These are phyloP conservation scores for Amanita muscaria DNA, from an alignment of 768 basidiomycete genomes.

Conservation along the genomic window DNA sequence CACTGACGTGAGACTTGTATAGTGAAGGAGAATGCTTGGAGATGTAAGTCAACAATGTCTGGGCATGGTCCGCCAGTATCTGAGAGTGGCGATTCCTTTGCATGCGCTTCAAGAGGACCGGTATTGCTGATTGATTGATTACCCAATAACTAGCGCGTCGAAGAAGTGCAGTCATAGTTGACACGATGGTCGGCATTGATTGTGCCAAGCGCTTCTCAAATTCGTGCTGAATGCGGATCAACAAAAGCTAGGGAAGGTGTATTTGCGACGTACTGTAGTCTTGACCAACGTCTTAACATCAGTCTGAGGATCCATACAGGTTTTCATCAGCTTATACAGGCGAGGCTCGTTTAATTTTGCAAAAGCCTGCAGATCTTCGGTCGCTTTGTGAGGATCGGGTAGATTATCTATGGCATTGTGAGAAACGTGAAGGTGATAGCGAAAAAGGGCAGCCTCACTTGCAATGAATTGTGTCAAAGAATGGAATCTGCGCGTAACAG, in stretches of 20 bases:
- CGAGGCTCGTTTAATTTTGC: conserved; percentile 82
- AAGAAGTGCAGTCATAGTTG: conserved; percentile 65
- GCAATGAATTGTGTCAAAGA: conserved; percentile 48
- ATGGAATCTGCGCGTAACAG: conserved; percentile 45
- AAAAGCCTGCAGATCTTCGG: conserved; percentile 73
- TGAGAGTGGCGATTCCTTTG: conserved; percentile 35
- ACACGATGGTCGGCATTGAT: conserved; percentile 44
- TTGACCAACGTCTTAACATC: conserved; percentile 78
- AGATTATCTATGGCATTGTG: conserved; percentile 74
- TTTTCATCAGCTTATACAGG: conserved; percentile 77
- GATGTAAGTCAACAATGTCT: conserved; percentile 45
- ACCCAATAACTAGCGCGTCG: conserved; percentile 64
- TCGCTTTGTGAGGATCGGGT: conserved; percentile 65
- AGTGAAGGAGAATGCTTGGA: conserved; percentile 72
- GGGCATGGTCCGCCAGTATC: conserved; percentile 38
- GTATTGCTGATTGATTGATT: conserved; percentile 79
- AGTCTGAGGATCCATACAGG: conserved; percentile 74
- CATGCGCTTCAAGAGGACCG: conserved; percentile 66
- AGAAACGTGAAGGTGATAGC: conserved; percentile 45
- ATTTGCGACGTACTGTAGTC: conserved; percentile 47
- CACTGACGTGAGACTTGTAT: conserved; percentile 64
- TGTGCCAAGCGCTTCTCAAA: conserved; percentile 72
- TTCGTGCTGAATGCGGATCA: conserved; percentile 48
- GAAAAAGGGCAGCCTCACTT: conserved; percentile 31
- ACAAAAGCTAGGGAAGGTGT: neutral